Conservation (phyloP, 2,329 filamentous ascomycete species). For the Trichoderma lentiforme region DNA sequence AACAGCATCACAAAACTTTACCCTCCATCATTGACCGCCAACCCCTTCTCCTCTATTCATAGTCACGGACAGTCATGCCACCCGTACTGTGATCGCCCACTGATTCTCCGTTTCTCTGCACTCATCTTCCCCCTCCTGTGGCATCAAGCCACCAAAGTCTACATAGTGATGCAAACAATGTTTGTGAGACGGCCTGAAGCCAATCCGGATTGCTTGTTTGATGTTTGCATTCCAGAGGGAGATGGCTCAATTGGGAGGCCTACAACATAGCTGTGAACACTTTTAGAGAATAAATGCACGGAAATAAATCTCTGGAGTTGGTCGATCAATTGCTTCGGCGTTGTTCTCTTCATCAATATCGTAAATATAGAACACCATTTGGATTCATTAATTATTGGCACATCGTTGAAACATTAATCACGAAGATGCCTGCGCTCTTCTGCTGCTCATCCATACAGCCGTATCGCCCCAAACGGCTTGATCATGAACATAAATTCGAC, state of each 20-base stretch:
- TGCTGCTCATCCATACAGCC: neutral
- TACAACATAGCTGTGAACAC: neutral
- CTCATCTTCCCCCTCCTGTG: neutral
- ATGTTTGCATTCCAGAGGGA: neutral
- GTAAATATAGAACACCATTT: neutral
- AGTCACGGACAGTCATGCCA: neutral
- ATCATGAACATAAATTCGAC: neutral
- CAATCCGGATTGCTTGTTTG: neutral
- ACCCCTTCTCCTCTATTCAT: neutral
- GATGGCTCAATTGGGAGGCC: neutral
- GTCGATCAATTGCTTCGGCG: neutral
- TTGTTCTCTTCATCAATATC: neutral
- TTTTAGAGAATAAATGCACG: neutral
- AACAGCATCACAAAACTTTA: neutral
- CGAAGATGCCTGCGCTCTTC: neutral
- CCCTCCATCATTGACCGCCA: neutral
- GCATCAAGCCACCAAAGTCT: neutral
- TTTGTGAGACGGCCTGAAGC: neutral
- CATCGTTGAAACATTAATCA: neutral
- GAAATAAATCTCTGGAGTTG: neutral
- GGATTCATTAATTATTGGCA: neutral
- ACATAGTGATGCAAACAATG: neutral
- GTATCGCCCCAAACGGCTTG: neutral
- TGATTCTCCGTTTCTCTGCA: neutral
- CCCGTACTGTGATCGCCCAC: neutral